These are phyloP conservation scores for Solanum pimpinellifolium DNA, from an alignment of 257 asterid genomes.

Conservation along the genomic window DNA sequence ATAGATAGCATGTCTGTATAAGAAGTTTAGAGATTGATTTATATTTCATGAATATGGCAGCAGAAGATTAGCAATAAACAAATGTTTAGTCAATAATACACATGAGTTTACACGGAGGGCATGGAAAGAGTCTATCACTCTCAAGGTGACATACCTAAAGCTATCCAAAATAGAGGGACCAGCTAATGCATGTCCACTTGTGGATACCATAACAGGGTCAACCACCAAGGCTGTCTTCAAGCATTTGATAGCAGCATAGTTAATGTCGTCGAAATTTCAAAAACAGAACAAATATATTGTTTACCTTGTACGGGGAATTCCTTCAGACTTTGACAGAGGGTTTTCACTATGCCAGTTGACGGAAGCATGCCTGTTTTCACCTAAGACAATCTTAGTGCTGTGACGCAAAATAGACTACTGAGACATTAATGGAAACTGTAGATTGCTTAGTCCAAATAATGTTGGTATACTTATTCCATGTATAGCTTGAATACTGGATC, in stretches of 20 bases:
- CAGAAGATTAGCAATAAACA: background rate
- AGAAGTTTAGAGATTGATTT: background rate
- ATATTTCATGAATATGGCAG: background rate
- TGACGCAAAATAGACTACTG: background rate
- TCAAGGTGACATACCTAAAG: constrained; percentile 41
- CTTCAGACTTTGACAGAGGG: constrained; percentile 57
- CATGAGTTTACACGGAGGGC: background rate
- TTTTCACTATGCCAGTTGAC: constrained; percentile 59
- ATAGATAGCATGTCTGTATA: background rate
- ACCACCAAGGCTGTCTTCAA: constrained; percentile 85
- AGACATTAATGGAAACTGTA: background rate
- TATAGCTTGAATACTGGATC: background rate
- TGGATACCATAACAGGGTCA: constrained; percentile 98
- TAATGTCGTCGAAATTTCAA: background rate
- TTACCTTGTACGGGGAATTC: constrained; percentile 68
- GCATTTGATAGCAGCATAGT: constrained; percentile 7
- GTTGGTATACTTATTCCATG: background rate
- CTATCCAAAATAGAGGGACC: constrained; percentile 54
- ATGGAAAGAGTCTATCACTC: background rate
- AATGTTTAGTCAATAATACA: background rate
- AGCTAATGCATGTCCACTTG: constrained; percentile 79
- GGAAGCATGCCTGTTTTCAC: constrained; percentile 99
- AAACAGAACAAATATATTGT: background rate
- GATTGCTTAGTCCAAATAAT: background rate
- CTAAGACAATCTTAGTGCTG: constrained; percentile 35